A percentile compares a stretch with the other conserved stretches of the same genome.
These are phyloP conservation scores for Eutrema salsugineum DNA, from an alignment of 441 rosid genomes.

Conservation along the genomic window DNA sequence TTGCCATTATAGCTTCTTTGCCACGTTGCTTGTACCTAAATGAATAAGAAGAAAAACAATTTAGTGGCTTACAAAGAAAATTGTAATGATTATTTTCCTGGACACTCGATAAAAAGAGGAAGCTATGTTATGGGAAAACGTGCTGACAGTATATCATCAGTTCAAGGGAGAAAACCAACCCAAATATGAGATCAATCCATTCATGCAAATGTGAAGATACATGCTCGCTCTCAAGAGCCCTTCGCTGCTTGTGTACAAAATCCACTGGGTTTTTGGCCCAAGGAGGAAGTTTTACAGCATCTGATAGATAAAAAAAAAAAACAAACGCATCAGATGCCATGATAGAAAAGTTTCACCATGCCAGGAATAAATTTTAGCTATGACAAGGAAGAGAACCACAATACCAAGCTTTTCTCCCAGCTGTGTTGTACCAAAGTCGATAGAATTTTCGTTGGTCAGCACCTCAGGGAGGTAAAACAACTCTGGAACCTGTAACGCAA, in stretches of 20 bases:
- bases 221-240: slow-evolving; percentile 98
- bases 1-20: slow-evolving; percentile 93
- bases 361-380: slow-evolving; percentile 12
- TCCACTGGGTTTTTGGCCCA: slow-evolving; percentile 97
- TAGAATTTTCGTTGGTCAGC: slow-evolving; percentile 82
- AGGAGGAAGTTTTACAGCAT: slow-evolving; percentile 89
- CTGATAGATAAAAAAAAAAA: slow-evolving; percentile 48
- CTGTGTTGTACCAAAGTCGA: slow-evolving; percentile 91
- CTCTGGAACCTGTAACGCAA: slow-evolving; percentile 86
- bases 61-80: not conserved
- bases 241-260: slow-evolving; percentile 94
- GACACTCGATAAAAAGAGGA: slow-evolving; percentile 18
- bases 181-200: slow-evolving; percentile 99
- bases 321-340: slow-evolving; percentile 15
- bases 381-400: slow-evolving; percentile 16
- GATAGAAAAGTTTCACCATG: not conserved
- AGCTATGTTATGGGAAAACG: slow-evolving; percentile 10
- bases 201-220: slow-evolving; percentile 96
- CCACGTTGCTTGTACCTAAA: slow-evolving; percentile 98
- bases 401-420: slow-evolving; percentile 90
- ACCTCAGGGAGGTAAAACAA: slow-evolving; percentile 96
- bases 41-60: slow-evolving; percentile 5
- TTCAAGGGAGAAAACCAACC: slow-evolving; percentile 46
- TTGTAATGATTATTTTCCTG: slow-evolving; percentile 10
- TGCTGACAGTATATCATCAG: not conserved